Evolutionary conservation across 495 filamentous ascomycete species (phyloP).

Genomic region (Podospora pseudoanserina): DNA sequence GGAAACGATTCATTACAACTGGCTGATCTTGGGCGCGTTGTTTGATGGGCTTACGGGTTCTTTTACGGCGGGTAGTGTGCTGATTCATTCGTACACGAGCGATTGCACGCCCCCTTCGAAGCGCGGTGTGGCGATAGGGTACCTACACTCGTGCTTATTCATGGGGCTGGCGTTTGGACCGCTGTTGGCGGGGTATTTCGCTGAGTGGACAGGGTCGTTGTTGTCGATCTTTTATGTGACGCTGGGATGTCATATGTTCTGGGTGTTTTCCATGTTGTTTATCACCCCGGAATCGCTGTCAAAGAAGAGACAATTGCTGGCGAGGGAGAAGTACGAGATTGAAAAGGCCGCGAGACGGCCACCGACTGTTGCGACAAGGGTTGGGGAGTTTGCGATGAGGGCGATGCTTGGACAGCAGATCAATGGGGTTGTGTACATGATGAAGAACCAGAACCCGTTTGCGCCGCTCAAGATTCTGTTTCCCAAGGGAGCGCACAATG

Average conservation of each 20-base stretch:
- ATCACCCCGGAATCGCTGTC: conserved; percentile 80
- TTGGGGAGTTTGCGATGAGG: background rate
- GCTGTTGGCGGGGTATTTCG: conserved; percentile 69
- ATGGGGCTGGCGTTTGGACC: conserved; percentile 82
- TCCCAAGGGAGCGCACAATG: conserved; percentile 62
- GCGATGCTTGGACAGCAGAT: conserved; percentile 24
- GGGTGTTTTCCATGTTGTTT: conserved; percentile 63
- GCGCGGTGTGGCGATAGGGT: conserved; percentile 82
- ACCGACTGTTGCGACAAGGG: conserved; percentile 9
- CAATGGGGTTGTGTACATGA: conserved; percentile 14
- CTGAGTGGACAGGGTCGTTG: conserved; percentile 63
- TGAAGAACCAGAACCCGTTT: conserved; percentile 55
- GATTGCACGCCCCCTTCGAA: conserved; percentile 79
- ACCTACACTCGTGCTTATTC: conserved; percentile 84
- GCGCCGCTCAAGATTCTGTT: conserved; percentile 73
- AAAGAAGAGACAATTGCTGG: conserved; percentile 59
- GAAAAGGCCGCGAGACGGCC: conserved; percentile 24
- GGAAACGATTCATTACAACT: conserved; percentile 64
- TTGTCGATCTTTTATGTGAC: conserved; percentile 76
- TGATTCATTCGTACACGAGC: conserved; percentile 78
- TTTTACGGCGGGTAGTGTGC: conserved; percentile 75
- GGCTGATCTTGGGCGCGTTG: conserved; percentile 68
- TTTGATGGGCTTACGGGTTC: conserved; percentile 83
- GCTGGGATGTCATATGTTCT: conserved; percentile 64
- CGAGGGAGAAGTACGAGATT: conserved; percentile 60